Conservation (phyloP, 768 basidiomycete genomes). For the Rhizopogon vulgaris region DNA sequence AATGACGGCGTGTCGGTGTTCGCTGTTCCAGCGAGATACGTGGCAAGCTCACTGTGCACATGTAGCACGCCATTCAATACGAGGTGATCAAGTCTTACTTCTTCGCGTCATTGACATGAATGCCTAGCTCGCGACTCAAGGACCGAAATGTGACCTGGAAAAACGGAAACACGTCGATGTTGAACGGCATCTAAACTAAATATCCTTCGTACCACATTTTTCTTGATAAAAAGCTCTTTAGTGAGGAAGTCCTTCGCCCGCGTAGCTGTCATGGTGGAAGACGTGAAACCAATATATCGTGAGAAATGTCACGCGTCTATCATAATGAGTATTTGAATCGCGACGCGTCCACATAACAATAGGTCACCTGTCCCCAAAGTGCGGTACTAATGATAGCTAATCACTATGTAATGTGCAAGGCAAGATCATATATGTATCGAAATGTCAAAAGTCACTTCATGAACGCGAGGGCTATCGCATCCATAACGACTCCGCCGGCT, state of each 20-base stretch:
- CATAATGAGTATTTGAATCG: background rate
- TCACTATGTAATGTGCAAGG: background rate
- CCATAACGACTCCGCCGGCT: background rate
- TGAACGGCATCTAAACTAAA: slow-evolving; percentile 5
- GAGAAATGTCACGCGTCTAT: background rate
- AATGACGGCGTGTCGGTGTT: slow-evolving; percentile 24
- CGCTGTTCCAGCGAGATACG: slow-evolving; percentile 43
- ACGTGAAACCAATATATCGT: background rate
- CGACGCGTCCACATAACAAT: background rate
- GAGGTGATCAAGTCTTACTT: slow-evolving; percentile 40
- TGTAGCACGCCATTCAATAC: background rate
- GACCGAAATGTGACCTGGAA: slow-evolving; percentile 73
- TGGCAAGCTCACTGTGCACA: slow-evolving; percentile 52
- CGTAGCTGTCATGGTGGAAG: slow-evolving; percentile 21
- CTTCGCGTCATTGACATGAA: slow-evolving; percentile 77
- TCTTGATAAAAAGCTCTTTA: slow-evolving; percentile 40
- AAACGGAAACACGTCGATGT: background rate
- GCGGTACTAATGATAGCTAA: background rate
- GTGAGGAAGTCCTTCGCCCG: slow-evolving; percentile 35
- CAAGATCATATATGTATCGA: background rate
- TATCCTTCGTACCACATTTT: slow-evolving; percentile 29
- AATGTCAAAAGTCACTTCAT: background rate
- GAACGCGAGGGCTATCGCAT: background rate
- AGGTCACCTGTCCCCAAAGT: no score
- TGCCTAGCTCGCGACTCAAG: slow-evolving; percentile 60